Base-by-base conservation (phyloP, 805 yeast genomes). In the Groenewaldozyma tartarivorans region DNA sequence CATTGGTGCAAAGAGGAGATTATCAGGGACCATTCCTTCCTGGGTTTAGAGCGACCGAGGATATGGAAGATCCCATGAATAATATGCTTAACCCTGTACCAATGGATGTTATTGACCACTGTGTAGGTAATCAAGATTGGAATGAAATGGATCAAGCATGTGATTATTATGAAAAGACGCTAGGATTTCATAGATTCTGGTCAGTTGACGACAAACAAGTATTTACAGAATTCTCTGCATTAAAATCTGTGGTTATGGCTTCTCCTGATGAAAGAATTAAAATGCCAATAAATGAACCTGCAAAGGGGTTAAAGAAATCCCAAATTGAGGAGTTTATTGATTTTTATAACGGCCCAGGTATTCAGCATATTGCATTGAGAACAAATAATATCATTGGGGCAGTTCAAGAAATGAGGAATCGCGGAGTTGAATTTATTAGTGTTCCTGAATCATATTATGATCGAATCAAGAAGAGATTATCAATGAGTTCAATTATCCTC, bases 221-320 rank as follows among this genome's bases (percentile, higher is more conserved):
- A n/a, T 68, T 71, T 38, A 83, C 95, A 0, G 75, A 73, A 40
- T 75, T 64, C 48, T 73, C 87, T 1, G 82, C 92, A 0, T 69
- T 84, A 42, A 68, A 73, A 41, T 80, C 94, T 9, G 72, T 77
- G 19, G 94, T 85, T 11, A 79, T 85, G 87, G 74, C 88, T 0
- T 75, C 82, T 5, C 62, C 68, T 11, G 73, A 77, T 48, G 83
- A 79, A 13, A 58, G 53, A 31, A 71, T 83, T 48, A 81, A 82
- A 57, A 77, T 85, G 76, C 94, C 95, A 13, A 72, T 85, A 38
- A 85, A 84, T 58, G 94, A 85, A 58, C 95, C 95, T 0, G 90
- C 86, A 0, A 56, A 64, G 37, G 85, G 88, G 1, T 56, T 64
- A 33, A 71, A 71, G 55, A 74, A 68, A 53, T 77, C 88, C 2